Base-by-base conservation (phyloP, 345 rosid species). In the Durio zibethinus region DNA sequence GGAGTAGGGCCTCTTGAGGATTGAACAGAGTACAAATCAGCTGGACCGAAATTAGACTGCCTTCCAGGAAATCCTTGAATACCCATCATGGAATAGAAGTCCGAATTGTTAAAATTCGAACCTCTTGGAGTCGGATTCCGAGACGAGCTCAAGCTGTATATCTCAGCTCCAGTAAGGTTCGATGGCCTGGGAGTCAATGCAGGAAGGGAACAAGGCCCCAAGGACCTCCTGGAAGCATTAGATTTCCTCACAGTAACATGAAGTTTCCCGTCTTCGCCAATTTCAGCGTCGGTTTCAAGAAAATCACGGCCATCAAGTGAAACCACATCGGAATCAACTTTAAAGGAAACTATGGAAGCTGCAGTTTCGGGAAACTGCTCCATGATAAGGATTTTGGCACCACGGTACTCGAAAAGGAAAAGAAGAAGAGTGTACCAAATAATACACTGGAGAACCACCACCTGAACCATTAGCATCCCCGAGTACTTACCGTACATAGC, bases 341-440 rank as follows among this genome's bases (percentile, higher is more conserved):
- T 92, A 68, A 95, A 92, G 2, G 99, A 95, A 3, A 92, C 93
- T 5, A 93, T 95, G n/a, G 97, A 90, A 1, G 90, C 99, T 0
- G 93, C 99, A 0, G 98, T 92, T 85, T 91, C 98, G 3, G 99
- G 99, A 65, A 95, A 95, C 83, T 95, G 99, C 85, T 95, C 99
- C 87, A 89, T 88, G 52, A 95, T 93, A 15, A 95, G 82, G 74
- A 95, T 79, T 85, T 88, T 90, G 4, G 99, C 99, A 8, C 97
- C 97, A 1, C 99, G 91, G 74, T 89, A 95, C 86, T 95, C 99
- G 70, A 95, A 93, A 43, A 95, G 77, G 71, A 93, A 95, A 68
- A 95, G 89, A 54, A 95, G 91, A 23, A 95, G 87, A 38, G 99
- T 95, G 84, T 95, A 95, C 99, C 99, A 95, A 8, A 95, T 93